Percentiles rank a stretch among this genome's conserved stretches.
These are phyloP conservation scores for Rhododendron griersonianum DNA, from an alignment of 148 eudicot species.

Conservation along the genomic window DNA sequence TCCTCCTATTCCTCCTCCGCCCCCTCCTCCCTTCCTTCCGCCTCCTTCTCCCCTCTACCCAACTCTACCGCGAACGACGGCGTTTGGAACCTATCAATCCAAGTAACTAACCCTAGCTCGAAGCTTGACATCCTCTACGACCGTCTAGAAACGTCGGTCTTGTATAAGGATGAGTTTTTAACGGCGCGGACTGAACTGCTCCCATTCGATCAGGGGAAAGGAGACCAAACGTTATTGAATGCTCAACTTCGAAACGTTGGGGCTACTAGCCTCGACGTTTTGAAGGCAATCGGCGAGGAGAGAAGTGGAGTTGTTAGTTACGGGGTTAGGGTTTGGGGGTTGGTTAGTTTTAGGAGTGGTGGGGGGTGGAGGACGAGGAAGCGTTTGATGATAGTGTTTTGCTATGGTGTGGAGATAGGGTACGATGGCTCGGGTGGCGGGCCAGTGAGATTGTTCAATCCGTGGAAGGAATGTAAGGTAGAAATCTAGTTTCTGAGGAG, in stretches of 20 bases:
- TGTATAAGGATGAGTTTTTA: background rate
- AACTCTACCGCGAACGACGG: background rate
- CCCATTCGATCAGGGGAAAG: slow-evolving; percentile 12
- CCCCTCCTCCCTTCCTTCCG: slow-evolving; percentile 6
- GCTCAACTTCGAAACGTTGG: background rate
- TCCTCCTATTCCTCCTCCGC: background rate
- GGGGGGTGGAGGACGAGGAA: slow-evolving; percentile 12
- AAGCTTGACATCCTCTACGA: slow-evolving; percentile 15
- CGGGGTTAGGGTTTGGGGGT: background rate
- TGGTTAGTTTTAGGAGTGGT: slow-evolving; percentile 13
- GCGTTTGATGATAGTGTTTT: slow-evolving; percentile 14
- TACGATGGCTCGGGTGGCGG: background rate
- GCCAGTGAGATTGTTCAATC: slow-evolving; percentile 8
- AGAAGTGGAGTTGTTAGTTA: slow-evolving; percentile 11
- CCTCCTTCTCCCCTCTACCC: background rate
- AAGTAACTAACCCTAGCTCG: slow-evolving; percentile 14
- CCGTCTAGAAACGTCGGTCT: background rate
- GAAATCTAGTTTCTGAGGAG: background rate
- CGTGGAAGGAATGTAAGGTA: slow-evolving; percentile 1
- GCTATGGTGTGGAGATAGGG: slow-evolving; percentile 11
- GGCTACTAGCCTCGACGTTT: background rate
- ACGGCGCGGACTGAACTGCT: slow-evolving; percentile 6
- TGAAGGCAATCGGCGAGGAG: slow-evolving; percentile 2
- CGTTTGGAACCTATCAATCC: slow-evolving; percentile 8
- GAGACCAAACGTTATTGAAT: background rate